phyloP scores from a whole-genome alignment of 768 basidiomycete species.

The Sarcodon sp. region DNA sequence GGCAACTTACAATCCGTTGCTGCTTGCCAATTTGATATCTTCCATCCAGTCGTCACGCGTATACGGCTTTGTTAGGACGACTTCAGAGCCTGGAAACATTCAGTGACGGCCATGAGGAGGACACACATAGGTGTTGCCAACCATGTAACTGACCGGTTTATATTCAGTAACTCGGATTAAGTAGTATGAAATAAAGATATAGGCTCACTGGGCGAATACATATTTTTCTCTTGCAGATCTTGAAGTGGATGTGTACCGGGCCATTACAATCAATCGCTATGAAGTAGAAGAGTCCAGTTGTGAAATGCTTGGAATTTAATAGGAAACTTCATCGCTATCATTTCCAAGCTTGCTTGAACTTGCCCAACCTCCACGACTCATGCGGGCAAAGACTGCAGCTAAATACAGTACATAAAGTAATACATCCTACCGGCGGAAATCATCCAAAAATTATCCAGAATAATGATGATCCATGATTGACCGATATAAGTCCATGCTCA shows the following conservation, averaged over 20 bases:
- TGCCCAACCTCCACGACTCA: no score
- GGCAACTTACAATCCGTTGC: slow-evolving; percentile 12
- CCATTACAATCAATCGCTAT: no score
- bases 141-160: slow-evolving; percentile 17
- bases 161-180: background rate
- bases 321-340: no score
- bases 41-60: slow-evolving; percentile 16
- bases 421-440: background rate
- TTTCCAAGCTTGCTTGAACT: no score
- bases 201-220: slow-evolving; percentile 7
- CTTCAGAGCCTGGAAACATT: background rate
- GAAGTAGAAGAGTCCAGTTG: no score
- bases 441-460: background rate
- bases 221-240: background rate
- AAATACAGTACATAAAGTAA: background rate
- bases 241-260: no score
- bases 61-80: slow-evolving; percentile 14
- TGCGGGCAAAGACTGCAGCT: no score
- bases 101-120: no score
- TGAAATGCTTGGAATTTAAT: no score
- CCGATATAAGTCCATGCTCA: background rate
- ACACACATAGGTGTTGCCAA: slow-evolving; percentile 22
- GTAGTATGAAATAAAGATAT: background rate
- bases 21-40: slow-evolving; percentile 16
- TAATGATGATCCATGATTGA: background rate